Evolutionary conservation across 768 basidiomycete genomes (phyloP).

Genomic region (Chlorophyllum brunneum): DNA sequence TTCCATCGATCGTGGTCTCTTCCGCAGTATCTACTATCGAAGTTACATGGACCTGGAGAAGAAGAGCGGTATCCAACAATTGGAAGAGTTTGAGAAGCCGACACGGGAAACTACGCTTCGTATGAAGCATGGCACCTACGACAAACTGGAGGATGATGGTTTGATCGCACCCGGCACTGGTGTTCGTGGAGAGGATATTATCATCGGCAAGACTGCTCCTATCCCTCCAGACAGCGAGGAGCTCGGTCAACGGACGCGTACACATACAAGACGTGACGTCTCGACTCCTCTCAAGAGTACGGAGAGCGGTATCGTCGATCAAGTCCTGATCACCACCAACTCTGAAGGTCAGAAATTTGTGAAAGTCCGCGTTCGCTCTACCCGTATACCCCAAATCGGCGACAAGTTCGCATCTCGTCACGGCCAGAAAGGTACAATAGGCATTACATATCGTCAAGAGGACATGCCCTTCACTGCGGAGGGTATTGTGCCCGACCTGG

Average conservation of each 20-base stretch:
- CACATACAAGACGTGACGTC: slow-evolving; percentile 91
- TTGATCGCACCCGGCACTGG: slow-evolving; percentile 94
- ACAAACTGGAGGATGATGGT: slow-evolving; percentile 96
- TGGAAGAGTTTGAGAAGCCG: slow-evolving; percentile 98
- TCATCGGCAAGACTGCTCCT: slow-evolving; percentile 98
- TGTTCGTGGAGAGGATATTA: slow-evolving; percentile 95
- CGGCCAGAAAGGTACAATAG: slow-evolving; percentile 99
- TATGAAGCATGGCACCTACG: slow-evolving; percentile 98
- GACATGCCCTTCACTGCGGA: slow-evolving; percentile 99
- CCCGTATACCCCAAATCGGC: slow-evolving; percentile 95
- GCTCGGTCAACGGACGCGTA: slow-evolving; percentile 90
- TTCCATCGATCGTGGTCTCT: slow-evolving; percentile 95
- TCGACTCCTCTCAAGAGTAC: slow-evolving; percentile 98
- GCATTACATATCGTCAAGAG: slow-evolving; percentile 99
- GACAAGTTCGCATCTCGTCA: slow-evolving; percentile 99
- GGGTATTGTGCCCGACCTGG: slow-evolving; percentile 93
- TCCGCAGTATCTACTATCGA: slow-evolving; percentile 98
- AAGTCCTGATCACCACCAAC: slow-evolving; percentile 95
- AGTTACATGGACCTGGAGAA: slow-evolving; percentile 99
- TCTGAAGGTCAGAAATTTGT: slow-evolving; percentile 97
- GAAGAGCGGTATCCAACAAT: slow-evolving; percentile 84
- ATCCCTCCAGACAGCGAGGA: slow-evolving; percentile 96
- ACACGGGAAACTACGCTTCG: slow-evolving; percentile 88
- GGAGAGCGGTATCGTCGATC: slow-evolving; percentile 96
- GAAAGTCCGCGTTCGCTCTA: slow-evolving; percentile 94